Percentiles rank a stretch among this genome's conserved stretches.
Evolutionary conservation across 306 rosid species (phyloP).

Genomic region (Quercus glauca): DNA sequence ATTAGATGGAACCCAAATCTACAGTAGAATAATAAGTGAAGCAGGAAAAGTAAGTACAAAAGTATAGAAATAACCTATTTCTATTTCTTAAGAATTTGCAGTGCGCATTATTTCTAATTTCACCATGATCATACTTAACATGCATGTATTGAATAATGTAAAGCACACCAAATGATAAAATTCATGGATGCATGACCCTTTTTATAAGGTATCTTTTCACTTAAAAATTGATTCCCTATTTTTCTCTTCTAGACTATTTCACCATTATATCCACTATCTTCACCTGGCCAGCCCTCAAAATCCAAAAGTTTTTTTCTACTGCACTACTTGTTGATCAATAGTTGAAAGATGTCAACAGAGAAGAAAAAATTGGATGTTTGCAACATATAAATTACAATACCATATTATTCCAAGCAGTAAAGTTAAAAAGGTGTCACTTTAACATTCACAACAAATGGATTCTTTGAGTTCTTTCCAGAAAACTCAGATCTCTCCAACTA

Average conservation of each 20-base stretch:
- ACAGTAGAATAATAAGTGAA: slow-evolving; percentile 29
- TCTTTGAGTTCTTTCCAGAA: neutral
- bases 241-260: slow-evolving; percentile 10
- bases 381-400: neutral
- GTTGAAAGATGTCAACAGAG: neutral
- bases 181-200: neutral
- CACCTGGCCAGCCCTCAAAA: neutral
- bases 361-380: neutral
- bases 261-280: slow-evolving; percentile 15
- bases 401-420: neutral
- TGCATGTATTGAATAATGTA: neutral
- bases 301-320: neutral
- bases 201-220: neutral
- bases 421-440: neutral
- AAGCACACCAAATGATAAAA: neutral
- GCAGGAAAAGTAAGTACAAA: neutral
- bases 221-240: neutral
- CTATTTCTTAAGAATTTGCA: neutral
- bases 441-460: neutral
- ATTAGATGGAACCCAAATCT: slow-evolving; percentile 96
- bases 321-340: slow-evolving; percentile 2
- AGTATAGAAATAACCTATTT: neutral
- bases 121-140: neutral
- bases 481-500: neutral
- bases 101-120: neutral